Percentiles rank a stretch among this genome's conserved stretches.
Evolutionary conservation across 257 asterid species (phyloP).

Genomic region (Cynanchum wilfordii): DNA sequence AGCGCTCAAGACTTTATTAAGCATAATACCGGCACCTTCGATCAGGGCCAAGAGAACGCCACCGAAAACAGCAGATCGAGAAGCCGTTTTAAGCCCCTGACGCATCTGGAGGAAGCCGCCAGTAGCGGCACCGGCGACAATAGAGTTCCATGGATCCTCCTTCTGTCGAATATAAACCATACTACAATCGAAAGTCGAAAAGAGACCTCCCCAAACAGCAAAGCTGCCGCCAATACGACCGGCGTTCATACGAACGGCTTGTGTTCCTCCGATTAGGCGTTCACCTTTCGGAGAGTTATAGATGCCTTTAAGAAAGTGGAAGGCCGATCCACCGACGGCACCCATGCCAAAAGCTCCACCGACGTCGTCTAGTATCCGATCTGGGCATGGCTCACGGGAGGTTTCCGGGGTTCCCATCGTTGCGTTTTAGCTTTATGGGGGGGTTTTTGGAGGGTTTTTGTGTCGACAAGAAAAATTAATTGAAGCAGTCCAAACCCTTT

Average conservation of each 20-base stretch:
- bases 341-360: constrained; percentile 41
- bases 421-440: neutral
- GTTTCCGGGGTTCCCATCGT: constrained; percentile 29
- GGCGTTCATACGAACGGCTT: constrained; percentile 35
- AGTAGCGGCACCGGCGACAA: constrained; percentile 31
- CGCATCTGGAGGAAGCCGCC: constrained; percentile 32
- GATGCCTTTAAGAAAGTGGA: constrained; percentile 33
- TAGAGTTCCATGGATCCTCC: constrained; percentile 42
- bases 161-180: constrained; percentile 31
- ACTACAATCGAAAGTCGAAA: constrained; percentile 28
- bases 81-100: constrained; percentile 23
- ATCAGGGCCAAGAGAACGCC: constrained; percentile 31
- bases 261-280: constrained; percentile 31
- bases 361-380: constrained; percentile 33
- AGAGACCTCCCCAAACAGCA: constrained; percentile 24
- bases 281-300: constrained; percentile 35
- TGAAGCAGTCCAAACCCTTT: neutral
- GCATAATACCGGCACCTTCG: constrained; percentile 36
- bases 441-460: constrained; percentile 1
- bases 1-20: constrained; percentile 22
- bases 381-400: constrained; percentile 35
- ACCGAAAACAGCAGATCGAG: constrained; percentile 28
- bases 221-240: constrained; percentile 31
- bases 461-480: neutral
- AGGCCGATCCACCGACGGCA: constrained; percentile 40